Conservation (phyloP, 805 yeast species). For the Candida krabiensis region DNA sequence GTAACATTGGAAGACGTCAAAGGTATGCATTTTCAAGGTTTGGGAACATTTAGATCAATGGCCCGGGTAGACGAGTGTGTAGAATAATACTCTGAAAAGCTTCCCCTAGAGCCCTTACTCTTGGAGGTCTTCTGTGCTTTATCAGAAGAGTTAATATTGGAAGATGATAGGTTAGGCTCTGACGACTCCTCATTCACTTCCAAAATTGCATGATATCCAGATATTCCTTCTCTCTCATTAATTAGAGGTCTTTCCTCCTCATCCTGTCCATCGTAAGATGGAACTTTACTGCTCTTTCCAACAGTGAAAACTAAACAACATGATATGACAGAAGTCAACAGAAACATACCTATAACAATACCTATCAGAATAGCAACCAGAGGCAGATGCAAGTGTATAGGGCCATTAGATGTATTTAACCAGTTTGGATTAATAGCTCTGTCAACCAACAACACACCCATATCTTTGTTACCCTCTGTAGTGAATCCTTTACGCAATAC, state of each 20-base stretch:
- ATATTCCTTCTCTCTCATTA: slow-evolving; percentile 1
- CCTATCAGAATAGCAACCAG: slow-evolving; percentile 69
- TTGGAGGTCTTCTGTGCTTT: background rate
- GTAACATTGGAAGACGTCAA: too few species aligned
- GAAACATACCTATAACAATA: slow-evolving; percentile 56
- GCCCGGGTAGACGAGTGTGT: slow-evolving; percentile 29
- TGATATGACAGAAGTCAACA: slow-evolving; percentile 33
- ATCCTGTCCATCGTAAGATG: background rate
- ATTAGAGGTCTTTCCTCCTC: slow-evolving; percentile 17
- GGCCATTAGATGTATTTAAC: slow-evolving; percentile 45
- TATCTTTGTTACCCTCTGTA: slow-evolving; percentile 25
- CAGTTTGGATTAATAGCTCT: slow-evolving; percentile 65
- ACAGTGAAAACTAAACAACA: slow-evolving; percentile 38
- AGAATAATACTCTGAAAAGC: slow-evolving; percentile 30
- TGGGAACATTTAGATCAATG: slow-evolving; percentile 20
- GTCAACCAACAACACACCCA: slow-evolving; percentile 66
- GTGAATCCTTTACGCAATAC: slow-evolving; percentile 64
- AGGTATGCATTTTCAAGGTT: too few species aligned
- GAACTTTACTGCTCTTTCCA: slow-evolving; percentile 24
- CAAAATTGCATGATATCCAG: slow-evolving; percentile 1
- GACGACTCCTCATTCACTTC: slow-evolving; percentile 5
- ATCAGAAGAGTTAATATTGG: background rate
- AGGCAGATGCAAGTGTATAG: slow-evolving; percentile 62
- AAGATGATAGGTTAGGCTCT: background rate
- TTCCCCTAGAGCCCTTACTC: slow-evolving; percentile 6